These are phyloP conservation scores for Globisporangium paroecandrum DNA, from an alignment of 352 stramenopile genomes.

Conservation along the genomic window DNA sequence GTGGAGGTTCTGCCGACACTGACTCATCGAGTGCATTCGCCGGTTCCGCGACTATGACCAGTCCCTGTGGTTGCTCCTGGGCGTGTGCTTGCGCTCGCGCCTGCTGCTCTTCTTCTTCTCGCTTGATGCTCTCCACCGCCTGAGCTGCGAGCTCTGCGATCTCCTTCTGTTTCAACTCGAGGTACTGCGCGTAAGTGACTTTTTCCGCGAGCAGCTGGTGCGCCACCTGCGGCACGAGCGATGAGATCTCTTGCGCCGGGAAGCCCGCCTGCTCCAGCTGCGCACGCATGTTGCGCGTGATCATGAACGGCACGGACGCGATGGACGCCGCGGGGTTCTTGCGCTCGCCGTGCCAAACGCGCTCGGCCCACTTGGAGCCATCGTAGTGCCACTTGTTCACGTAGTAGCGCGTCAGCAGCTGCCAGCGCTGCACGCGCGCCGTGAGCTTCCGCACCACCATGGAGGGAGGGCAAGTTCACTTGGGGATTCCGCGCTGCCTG, in stretches of 20 bases:
- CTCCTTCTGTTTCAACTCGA: constrained; percentile 33
- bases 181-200: constrained; percentile 50
- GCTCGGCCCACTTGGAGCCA: constrained; percentile 66
- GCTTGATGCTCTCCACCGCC: constrained; percentile 15
- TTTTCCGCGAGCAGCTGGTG: constrained; percentile 63
- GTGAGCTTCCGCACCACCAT: constrained; percentile 40
- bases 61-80: constrained; percentile 17
- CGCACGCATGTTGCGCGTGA: constrained; percentile 68
- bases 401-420: constrained; percentile 73
- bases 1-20: background rate
- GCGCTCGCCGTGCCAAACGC: constrained; percentile 65
- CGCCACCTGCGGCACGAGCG: constrained; percentile 48
- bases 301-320: constrained; percentile 82
- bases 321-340: constrained; percentile 37
- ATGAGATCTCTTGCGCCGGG: constrained; percentile 54
- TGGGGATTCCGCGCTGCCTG: background rate
- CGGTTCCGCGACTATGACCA: constrained; percentile 10
- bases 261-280: constrained; percentile 59
- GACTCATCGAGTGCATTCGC: constrained; percentile 20
- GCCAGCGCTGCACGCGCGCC: constrained; percentile 49
- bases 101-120: constrained; percentile 16
- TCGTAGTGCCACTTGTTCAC: constrained; percentile 85
- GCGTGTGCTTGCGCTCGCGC: constrained; percentile 14
- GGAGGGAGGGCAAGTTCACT: background rate
- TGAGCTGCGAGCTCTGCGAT: constrained; percentile 14